Percentiles rank a stretch among this genome's conserved stretches.
These are phyloP conservation scores for Moniliella sp. DNA, from an alignment of 1,284 basidiomycete genomes.

Conservation along the genomic window DNA sequence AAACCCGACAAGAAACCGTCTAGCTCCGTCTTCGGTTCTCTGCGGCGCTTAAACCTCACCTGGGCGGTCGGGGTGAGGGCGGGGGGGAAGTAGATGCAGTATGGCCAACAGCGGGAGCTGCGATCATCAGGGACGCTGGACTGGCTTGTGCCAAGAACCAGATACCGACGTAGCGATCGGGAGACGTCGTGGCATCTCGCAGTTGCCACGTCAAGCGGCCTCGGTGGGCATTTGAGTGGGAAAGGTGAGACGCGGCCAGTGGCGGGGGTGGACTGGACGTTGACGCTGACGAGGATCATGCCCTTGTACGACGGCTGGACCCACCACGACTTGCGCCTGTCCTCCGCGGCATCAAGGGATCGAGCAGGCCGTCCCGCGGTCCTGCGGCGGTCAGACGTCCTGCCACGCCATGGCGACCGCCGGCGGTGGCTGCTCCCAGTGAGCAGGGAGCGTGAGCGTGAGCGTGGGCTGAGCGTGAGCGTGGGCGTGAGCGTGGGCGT, in stretches of 20 bases:
- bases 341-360: too few species aligned
- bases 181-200: constrained; percentile 65
- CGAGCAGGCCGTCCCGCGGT: too few species aligned
- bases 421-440: not conserved
- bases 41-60: constrained; percentile 58
- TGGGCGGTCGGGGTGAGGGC: constrained; percentile 54
- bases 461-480: not conserved
- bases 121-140: not conserved
- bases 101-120: constrained; percentile 39
- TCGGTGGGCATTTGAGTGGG: constrained; percentile 51
- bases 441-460: not conserved
- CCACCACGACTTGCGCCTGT: not conserved
- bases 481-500: too few species aligned
- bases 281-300: constrained; percentile 57
- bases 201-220: constrained; percentile 65
- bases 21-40: constrained; percentile 43
- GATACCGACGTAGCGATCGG: constrained; percentile 67
- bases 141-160: constrained; percentile 74
- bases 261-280: constrained; percentile 40
- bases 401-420: not conserved
- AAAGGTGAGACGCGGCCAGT: constrained; percentile 33
- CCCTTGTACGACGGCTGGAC: constrained; percentile 6
- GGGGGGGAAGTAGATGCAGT: constrained; percentile 52
- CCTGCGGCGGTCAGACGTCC: too few species aligned
- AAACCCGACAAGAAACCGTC: too few species aligned